Percentiles rank a stretch among this genome's conserved stretches.
Evolutionary conservation across 352 stramenopile species (phyloP).

Genomic region (Aphanomyces euteiches): DNA sequence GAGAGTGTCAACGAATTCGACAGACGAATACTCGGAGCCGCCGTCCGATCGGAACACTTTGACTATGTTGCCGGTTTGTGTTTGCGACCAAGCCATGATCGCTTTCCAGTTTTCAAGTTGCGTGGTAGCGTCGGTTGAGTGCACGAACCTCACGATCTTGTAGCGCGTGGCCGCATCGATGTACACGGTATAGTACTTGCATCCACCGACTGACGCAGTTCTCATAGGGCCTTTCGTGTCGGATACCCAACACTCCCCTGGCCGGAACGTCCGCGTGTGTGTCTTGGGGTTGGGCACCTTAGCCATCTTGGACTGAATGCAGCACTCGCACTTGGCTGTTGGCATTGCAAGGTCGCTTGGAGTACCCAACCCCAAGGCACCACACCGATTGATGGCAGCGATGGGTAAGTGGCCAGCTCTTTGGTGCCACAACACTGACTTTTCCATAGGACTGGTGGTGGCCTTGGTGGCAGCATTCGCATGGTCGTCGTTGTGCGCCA

Average conservation of each 20-base stretch:
- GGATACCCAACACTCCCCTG: conserved; percentile 20
- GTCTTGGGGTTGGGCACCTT: not conserved
- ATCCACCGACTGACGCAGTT: not conserved
- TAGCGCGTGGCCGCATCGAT: conserved; percentile 1
- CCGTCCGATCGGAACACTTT: conserved; percentile 34
- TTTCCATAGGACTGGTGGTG: too few species aligned
- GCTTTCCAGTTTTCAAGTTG: conserved; percentile 15
- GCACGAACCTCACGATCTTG: conserved; percentile 1
- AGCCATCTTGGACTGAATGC: not conserved
- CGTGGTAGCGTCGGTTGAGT: not conserved
- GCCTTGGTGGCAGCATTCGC: too few species aligned
- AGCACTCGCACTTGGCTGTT: not conserved
- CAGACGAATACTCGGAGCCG: conserved; percentile 28
- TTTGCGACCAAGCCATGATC: conserved; percentile 27
- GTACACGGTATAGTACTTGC: conserved; percentile 19
- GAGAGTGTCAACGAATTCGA: too few species aligned
- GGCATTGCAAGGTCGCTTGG: not conserved
- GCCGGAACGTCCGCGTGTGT: conserved; percentile 5
- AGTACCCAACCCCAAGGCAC: not conserved
- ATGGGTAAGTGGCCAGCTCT: not conserved
- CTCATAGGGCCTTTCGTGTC: conserved; percentile 21
- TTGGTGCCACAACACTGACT: too few species aligned
- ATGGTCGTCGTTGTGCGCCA: too few species aligned
- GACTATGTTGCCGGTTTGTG: conserved; percentile 22
- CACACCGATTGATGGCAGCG: not conserved